These are phyloP conservation scores for Prototheca cutis DNA, from an alignment of 163 green algal species.

Conservation along the genomic window DNA sequence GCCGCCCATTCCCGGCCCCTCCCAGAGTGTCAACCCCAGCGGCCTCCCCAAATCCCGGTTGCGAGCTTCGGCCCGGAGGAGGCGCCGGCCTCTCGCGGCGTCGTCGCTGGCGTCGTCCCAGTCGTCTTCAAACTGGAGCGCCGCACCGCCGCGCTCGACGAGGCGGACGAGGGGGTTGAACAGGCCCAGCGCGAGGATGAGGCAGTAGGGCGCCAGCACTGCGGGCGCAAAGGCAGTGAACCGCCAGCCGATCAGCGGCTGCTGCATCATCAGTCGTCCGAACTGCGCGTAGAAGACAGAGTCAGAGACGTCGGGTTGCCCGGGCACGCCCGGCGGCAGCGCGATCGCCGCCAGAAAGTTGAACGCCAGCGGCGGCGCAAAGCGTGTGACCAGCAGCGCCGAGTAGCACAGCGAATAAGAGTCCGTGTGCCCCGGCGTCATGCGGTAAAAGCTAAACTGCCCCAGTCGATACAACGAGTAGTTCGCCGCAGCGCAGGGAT, in stretches of 20 bases:
- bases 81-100: conserved; percentile 13
- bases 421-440: conserved; percentile 59
- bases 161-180: conserved; percentile 7
- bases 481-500: conserved; percentile 58
- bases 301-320: conserved; percentile 14
- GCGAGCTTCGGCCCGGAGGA: conserved; percentile 18
- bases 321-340: conserved; percentile 16
- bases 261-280: conserved; percentile 40
- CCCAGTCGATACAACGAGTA: conserved; percentile 62
- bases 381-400: conserved; percentile 58
- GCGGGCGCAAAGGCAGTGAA: conserved; percentile 43
- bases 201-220: conserved; percentile 35
- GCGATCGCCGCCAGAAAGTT: conserved; percentile 63
- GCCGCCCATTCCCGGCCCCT: too few relatives aligned
- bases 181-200: conserved; percentile 14
- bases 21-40: background rate
- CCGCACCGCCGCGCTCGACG: background rate
- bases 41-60: background rate
- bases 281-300: conserved; percentile 42
- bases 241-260: conserved; percentile 41
- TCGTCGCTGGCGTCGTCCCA: conserved; percentile 18
- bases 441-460: conserved; percentile 61
- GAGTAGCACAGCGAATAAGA: conserved; percentile 59
- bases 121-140: conserved; percentile 37
- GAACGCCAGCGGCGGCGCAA: conserved; percentile 59